Evolutionary conservation across 495 filamentous ascomycete species (phyloP), one percentile per base, ranked within the genome.

Genomic region (Cryomyces minteri): DNA sequence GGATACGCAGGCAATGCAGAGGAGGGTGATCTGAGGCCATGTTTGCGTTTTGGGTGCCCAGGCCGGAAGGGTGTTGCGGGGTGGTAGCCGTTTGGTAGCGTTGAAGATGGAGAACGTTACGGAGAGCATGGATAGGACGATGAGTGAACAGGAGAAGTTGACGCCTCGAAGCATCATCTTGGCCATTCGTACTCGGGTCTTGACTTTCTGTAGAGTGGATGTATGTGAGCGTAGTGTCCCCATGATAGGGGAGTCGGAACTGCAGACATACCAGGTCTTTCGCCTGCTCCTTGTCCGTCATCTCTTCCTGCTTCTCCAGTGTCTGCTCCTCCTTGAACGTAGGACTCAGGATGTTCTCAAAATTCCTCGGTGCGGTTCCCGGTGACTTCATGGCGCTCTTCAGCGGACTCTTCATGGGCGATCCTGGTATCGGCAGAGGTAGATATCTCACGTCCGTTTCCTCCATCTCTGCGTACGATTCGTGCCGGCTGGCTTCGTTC

Each of bases 131-230:
- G 84, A 67, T 40, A 99, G 71, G 48, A 99, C 83, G 55, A 99
- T 95, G 43, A 94, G 70, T 67, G 82, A 86, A 70, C 90, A 99
- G 63, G 80, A 84, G 63, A 96, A 95, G 71, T 87, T 96, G 61
- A 94, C 79, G 44, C 84, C 77, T 50, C 90, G 81, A 31, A 99
- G 78, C 51, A 92, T 74, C 49, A 95, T 79, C 68, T 99, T 99
- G 48, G 88, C 92, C 56, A 95, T 72, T 10, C 90, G 80, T 32
- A 99, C 86, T 41, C 88, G 78, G 12, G 80, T 72, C 69, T 99
- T 99, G 59, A 93, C 72, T 74, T 82, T 84, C 88, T 96, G 57
- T 36, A 32, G 10, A 32, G 6, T 14, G 32, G 41, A 10, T 12
- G 34, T 14, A 38, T 38, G 9, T 10, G 34, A 9, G 34, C 5